Percentiles rank a stretch among this genome's conserved stretches.
Evolutionary conservation across 768 basidiomycete genomes (phyloP).

Genomic region (Auriscalpium microsporum): DNA sequence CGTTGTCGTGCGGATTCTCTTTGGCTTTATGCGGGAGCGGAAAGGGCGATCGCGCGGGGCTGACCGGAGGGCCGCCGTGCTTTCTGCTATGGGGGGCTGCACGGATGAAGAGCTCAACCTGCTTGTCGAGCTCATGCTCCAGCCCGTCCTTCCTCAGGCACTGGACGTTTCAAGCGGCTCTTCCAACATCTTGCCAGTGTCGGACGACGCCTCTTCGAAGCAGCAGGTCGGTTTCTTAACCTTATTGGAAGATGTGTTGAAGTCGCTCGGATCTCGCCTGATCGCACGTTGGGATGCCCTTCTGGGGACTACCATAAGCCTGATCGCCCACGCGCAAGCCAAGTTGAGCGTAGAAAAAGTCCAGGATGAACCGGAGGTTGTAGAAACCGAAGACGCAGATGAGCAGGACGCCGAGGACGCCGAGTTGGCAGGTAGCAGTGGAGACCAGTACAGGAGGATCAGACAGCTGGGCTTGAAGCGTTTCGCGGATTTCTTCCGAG

Average conservation of each 20-base stretch:
- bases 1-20: constrained; percentile 67
- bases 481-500: constrained; percentile 80
- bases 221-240: constrained; percentile 82
- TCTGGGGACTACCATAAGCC: constrained; percentile 56
- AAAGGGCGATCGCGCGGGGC: constrained; percentile 60
- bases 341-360: constrained; percentile 32
- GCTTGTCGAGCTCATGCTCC: constrained; percentile 82
- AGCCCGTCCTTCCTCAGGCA: constrained; percentile 40
- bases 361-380: constrained; percentile 18
- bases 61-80: constrained; percentile 64
- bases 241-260: constrained; percentile 77
- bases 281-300: constrained; percentile 66
- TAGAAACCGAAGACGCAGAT: constrained; percentile 27
- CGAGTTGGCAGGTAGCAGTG: constrained; percentile 4
- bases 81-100: constrained; percentile 64
- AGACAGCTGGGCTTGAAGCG: constrained; percentile 83
- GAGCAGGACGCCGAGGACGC: constrained; percentile 27
- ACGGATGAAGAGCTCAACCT: constrained; percentile 63
- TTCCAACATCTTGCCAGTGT: constrained; percentile 25
- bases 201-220: constrained; percentile 36
- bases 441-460: constrained; percentile 40
- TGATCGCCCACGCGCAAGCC: constrained; percentile 58
- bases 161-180: constrained; percentile 13
- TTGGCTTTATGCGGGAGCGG: constrained; percentile 80
- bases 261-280: constrained; percentile 69